Conservation (phyloP, 495 filamentous ascomycete genomes). For the Xylaria flabelliformis region DNA sequence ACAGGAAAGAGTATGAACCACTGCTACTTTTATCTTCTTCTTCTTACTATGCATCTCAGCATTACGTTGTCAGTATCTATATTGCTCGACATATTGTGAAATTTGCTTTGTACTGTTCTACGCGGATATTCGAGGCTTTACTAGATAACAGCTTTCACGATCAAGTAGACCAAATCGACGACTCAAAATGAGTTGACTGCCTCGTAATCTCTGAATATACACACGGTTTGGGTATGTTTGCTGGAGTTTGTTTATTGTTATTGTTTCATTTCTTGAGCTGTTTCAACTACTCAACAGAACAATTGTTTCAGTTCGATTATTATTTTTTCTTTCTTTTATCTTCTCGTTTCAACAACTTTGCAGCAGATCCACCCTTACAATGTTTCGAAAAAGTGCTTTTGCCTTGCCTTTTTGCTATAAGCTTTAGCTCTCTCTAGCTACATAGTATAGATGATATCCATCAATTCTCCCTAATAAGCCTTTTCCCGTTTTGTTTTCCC, state of each 20-base stretch:
- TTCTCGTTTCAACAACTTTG: not conserved
- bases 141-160: too few species aligned
- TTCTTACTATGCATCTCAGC: not conserved
- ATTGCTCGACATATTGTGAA: not conserved
- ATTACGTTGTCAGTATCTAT: not conserved
- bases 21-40: not conserved
- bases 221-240: not conserved
- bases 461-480: not conserved
- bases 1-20: slow-evolving; percentile 16
- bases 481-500: slow-evolving; percentile 7
- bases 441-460: not conserved
- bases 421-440: not conserved
- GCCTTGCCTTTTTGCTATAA: not conserved
- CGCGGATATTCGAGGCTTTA: not conserved
- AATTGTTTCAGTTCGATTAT: not conserved
- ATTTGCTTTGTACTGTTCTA: not conserved
- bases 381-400: not conserved
- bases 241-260: not conserved
- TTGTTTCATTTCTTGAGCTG: not conserved
- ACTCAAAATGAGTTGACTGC: not conserved
- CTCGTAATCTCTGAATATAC: not conserved
- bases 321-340: not conserved
- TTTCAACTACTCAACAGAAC: not conserved
- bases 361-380: not conserved
- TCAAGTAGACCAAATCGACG: not conserved